Conservation (phyloP, 768 basidiomycete species). For the Phaeolepiota aurea region DNA sequence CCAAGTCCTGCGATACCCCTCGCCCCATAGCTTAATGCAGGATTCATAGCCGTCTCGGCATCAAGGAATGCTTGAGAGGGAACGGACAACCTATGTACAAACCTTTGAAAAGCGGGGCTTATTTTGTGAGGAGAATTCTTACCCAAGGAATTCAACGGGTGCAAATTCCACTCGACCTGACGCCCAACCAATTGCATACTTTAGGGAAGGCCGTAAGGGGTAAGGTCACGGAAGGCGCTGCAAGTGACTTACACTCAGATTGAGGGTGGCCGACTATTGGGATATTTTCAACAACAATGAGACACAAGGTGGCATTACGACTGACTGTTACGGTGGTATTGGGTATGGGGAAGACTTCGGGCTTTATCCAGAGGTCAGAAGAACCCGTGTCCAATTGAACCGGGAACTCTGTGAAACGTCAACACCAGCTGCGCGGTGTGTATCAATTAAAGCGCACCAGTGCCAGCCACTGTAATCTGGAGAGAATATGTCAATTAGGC, state of each 20-base stretch:
- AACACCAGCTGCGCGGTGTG: not conserved
- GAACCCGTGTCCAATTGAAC: conserved; percentile 85
- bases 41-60: conserved; percentile 55
- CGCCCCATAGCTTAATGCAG: conserved; percentile 65
- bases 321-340: conserved; percentile 41
- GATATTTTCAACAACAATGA: conserved; percentile 7
- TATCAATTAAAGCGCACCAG: conserved; percentile 25
- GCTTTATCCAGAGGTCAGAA: conserved; percentile 70
- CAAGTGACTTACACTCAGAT: conserved; percentile 48
- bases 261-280: conserved; percentile 26
- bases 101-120: conserved; percentile 33
- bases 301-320: conserved; percentile 5
- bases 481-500: too few relatives aligned
- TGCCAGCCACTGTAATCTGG: conserved; percentile 61
- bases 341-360: conserved; percentile 37
- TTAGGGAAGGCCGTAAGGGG: conserved; percentile 1
- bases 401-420: conserved; percentile 40
- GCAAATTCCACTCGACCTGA: conserved; percentile 56
- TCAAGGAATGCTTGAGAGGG: conserved; percentile 68
- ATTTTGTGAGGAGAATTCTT: conserved; percentile 10
- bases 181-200: conserved; percentile 85
- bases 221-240: not conserved
- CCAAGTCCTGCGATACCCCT: conserved; percentile 70
- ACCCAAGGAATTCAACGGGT: conserved; percentile 65
- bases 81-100: too few relatives aligned